Evolutionary conservation across 495 filamentous ascomycete species (phyloP), one percentile per base, ranked within the genome.

Genomic region (Aspergillus taichungensis): DNA sequence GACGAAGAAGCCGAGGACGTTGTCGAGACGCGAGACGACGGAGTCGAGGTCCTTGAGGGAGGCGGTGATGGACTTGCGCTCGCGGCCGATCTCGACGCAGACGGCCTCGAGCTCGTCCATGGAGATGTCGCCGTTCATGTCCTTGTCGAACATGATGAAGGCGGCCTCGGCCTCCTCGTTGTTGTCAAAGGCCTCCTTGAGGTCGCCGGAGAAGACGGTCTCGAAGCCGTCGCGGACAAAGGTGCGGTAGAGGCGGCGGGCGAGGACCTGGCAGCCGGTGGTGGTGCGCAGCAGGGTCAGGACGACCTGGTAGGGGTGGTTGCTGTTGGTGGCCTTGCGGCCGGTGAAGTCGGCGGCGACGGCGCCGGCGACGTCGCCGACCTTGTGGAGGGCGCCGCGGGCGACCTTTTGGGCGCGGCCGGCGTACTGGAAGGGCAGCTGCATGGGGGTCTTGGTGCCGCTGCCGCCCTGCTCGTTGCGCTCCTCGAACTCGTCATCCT

Each of bases 341-440:
- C 92, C 91, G 2, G 90, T 95, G 53, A 98, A 91, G 61, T 98
- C 91, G 9, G 88, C 89, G n/a, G 90, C 91, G 37, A 96, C 80
- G 38, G 87, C 89, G 8, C 82, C 88, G 8, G 90, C 87, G 7
- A 89, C 76, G 57, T 91, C 85, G n/a, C 89, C 87, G 47, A 95
- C 82, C 58, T 81, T 90, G 52, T 74, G 80, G 55, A 87, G 74
- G 0, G 77, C 86, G 24, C 82, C 78, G 33, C 80, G 79, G 12
- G 88, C 88, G 47, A 79, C 82, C 49, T 78, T 75, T 33, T 82
- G 77, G 3, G 82, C 84, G 32, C 77, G 68, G 10, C 72, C 74
- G 13, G 94, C 64, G 31, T 80, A 69, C 6, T 75, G 77, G 66
- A 87, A 59, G 0, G 92, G 91, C 2, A 87, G 95, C 40, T 75